These are phyloP conservation scores for Asclepias syriaca DNA, from an alignment of 257 asterid genomes.

Conservation along the genomic window DNA sequence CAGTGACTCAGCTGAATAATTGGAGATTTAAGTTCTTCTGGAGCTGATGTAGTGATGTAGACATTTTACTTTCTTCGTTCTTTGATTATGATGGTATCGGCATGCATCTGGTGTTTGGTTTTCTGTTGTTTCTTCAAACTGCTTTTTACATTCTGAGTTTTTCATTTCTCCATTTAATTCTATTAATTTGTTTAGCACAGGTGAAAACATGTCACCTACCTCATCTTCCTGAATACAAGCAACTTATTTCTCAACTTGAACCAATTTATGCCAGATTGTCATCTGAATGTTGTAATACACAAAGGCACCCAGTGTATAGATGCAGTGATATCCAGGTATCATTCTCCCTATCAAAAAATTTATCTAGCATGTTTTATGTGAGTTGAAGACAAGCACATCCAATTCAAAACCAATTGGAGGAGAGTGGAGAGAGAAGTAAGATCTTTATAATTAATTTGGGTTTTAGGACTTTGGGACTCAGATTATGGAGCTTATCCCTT, in stretches of 20 bases:
- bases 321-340: constrained; percentile 80
- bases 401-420: not conserved
- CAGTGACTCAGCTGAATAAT: not conserved
- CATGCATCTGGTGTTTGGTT: not conserved
- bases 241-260: constrained; percentile 60
- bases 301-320: constrained; percentile 64
- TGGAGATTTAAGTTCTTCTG: not conserved
- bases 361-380: not conserved
- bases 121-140: not conserved
- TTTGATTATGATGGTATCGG: not conserved
- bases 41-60: not conserved
- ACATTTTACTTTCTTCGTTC: not conserved
- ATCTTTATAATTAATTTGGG: not conserved
- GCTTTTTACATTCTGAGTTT: not conserved
- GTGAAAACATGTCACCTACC: constrained; percentile 64
- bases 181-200: constrained; percentile 29
- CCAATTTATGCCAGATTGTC: constrained; percentile 60
- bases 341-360: constrained; percentile 1
- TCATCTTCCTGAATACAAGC: constrained; percentile 57
- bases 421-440: not conserved
- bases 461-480: not conserved
- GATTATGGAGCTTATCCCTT: not conserved
- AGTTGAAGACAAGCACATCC: not conserved
- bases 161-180: not conserved
- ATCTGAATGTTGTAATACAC: constrained; percentile 40